phyloP scores from a whole-genome alignment of 345 rosid genomes.

The Salix arbutifolia region DNA sequence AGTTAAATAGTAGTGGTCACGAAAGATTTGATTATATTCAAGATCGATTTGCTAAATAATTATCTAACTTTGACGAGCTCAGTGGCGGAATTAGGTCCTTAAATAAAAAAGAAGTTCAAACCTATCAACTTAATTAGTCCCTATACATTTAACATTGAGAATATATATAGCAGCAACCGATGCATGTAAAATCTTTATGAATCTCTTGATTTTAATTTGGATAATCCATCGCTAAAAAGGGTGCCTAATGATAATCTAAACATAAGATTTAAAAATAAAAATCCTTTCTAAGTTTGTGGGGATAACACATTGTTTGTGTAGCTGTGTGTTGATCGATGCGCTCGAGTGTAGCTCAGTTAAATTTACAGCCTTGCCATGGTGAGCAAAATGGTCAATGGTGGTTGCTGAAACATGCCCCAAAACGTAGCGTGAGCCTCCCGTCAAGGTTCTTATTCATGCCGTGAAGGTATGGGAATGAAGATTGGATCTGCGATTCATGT shows the following conservation, averaged over 20 bases:
- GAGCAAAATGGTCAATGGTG: no score
- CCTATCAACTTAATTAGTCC: not conserved
- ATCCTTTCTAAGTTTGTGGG: no score
- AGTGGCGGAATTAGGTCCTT: not conserved
- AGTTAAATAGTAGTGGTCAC: not conserved
- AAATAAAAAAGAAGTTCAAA: not conserved
- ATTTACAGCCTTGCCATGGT: no score
- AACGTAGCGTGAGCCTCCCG: not conserved
- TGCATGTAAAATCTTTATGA: no score
- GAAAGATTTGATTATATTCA: not conserved
- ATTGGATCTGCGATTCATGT: not conserved
- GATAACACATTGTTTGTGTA: no score
- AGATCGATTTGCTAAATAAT: not conserved
- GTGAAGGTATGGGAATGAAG: not conserved
- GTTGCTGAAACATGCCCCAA: not conserved
- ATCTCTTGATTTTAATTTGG: no score
- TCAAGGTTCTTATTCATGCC: not conserved
- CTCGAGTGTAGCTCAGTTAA: no score
- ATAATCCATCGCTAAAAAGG: no score
- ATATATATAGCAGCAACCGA: not conserved
- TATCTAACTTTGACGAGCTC: not conserved
- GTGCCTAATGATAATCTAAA: no score
- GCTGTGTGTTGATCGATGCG: no score
- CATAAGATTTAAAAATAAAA: no score
- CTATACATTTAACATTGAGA: not conserved